Evolutionary conservation across 371 early-diverging fungal genomes (phyloP).

Genomic region (Haplosporangium sp.): DNA sequence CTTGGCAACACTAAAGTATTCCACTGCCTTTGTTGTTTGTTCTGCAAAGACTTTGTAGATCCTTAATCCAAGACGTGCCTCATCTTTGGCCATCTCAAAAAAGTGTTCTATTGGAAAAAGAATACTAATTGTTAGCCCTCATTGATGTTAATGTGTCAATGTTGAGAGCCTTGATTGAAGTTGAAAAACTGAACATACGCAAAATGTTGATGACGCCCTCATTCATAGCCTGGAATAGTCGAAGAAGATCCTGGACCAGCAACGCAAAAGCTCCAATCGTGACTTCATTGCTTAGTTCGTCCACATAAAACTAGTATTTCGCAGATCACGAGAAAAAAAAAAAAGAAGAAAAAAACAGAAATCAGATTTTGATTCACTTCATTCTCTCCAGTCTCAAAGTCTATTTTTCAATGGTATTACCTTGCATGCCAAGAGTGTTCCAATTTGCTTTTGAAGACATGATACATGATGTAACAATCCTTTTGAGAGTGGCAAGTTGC

Average conservation of each 20-base stretch:
- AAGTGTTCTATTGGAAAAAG: slow-evolving; percentile 69
- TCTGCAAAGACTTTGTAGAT: slow-evolving; percentile 92
- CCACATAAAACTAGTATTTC: slow-evolving; percentile 77
- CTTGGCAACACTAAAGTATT: slow-evolving; percentile 85
- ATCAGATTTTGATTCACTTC: too few relatives aligned
- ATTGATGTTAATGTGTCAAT: too few relatives aligned
- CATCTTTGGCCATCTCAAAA: slow-evolving; percentile 87
- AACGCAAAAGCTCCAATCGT: slow-evolving; percentile 88
- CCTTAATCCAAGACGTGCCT: slow-evolving; percentile 84
- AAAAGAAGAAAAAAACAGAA: neutral
- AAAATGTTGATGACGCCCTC: slow-evolving; percentile 93
- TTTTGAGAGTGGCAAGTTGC: slow-evolving; percentile 70
- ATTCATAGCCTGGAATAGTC: slow-evolving; percentile 89
- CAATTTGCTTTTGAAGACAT: slow-evolving; percentile 85
- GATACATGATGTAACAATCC: slow-evolving; percentile 83
- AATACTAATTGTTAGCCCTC: neutral
- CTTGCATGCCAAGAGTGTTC: slow-evolving; percentile 80
- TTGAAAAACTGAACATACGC: slow-evolving; percentile 57
- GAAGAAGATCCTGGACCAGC: slow-evolving; percentile 86
- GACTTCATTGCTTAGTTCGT: slow-evolving; percentile 89
- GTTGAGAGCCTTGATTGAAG: too few relatives aligned
- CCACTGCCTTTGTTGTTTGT: slow-evolving; percentile 83
- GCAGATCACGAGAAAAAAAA: neutral
- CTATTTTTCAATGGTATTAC: slow-evolving; percentile 52
- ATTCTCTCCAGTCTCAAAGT: too few relatives aligned